These are phyloP conservation scores for Malassezia arunalokei DNA, from an alignment of 1,284 basidiomycete genomes.

Conservation along the genomic window DNA sequence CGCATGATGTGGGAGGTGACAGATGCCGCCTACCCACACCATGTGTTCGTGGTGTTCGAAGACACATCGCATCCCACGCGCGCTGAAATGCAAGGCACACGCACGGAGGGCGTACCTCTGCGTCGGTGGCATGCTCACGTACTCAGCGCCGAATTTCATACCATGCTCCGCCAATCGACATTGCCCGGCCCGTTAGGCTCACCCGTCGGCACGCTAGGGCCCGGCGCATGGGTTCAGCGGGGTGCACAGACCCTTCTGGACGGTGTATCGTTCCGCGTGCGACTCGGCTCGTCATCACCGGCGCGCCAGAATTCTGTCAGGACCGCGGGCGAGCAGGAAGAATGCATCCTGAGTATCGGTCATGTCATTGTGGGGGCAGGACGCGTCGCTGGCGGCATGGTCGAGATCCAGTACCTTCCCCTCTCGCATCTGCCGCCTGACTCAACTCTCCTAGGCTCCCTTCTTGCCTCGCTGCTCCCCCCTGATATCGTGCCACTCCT, in stretches of 20 bases:
- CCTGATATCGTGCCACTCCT: constrained; percentile 6
- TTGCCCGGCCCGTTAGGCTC: constrained; percentile 30
- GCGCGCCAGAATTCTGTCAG: background rate
- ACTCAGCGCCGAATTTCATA: constrained; percentile 8
- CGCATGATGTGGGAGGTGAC: constrained; percentile 14
- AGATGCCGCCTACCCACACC: constrained; percentile 1
- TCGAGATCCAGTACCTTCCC: constrained; percentile 16
- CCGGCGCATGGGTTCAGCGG: constrained; percentile 33
- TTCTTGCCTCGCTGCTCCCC: constrained; percentile 9
- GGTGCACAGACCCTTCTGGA: constrained; percentile 29
- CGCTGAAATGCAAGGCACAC: background rate
- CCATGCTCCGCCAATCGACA: constrained; percentile 14
- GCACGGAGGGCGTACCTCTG: background rate
- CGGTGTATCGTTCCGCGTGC: constrained; percentile 26
- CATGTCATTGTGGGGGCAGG: constrained; percentile 13
- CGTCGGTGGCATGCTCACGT: constrained; percentile 12
- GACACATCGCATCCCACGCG: constrained; percentile 10
- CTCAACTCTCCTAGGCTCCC: constrained; percentile 12
- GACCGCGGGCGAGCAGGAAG: constrained; percentile 8
- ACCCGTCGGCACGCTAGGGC: constrained; percentile 26
- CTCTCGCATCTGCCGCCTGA: constrained; percentile 7
- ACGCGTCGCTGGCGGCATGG: constrained; percentile 11
- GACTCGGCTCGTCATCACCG: background rate
- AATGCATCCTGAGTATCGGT: constrained; percentile 12
- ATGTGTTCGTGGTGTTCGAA: constrained; percentile 10